Percentiles rank a stretch among this genome's conserved stretches.
Evolutionary conservation across 768 basidiomycete genomes (phyloP).

Genomic region (Termitomyces sp.): DNA sequence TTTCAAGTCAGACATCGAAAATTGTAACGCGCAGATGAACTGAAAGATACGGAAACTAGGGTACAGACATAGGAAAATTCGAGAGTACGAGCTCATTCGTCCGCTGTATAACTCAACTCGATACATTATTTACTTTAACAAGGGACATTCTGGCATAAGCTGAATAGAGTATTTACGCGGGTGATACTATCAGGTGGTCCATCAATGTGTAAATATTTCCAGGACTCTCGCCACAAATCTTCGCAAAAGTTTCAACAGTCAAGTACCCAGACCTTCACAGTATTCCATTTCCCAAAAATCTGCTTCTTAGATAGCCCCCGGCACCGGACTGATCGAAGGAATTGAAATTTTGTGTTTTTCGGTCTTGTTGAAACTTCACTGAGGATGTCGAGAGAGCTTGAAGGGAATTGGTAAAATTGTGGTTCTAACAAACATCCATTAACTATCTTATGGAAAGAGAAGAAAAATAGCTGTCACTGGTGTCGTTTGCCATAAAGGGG

Average conservation of each 20-base stretch:
- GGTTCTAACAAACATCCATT: not conserved
- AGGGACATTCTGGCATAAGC: not conserved
- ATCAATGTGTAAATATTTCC: not conserved
- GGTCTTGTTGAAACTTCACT: not conserved
- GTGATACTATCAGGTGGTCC: not conserved
- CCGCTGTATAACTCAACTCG: not conserved
- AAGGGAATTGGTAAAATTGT: constrained; percentile 1
- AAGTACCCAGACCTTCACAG: not conserved
- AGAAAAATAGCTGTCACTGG: not conserved
- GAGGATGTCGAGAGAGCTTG: not conserved
- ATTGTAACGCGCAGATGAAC: not conserved
- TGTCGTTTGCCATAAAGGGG: not conserved
- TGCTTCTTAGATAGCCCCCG: not conserved
- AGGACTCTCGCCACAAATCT: not conserved
- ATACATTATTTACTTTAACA: not conserved
- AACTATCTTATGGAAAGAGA: not conserved
- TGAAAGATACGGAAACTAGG: not conserved
- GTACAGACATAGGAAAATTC: not conserved
- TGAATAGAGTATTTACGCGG: not conserved
- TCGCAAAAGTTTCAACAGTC: not conserved
- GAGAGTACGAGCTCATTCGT: not conserved
- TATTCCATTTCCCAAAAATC: constrained; percentile 2
- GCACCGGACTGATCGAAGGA: not conserved
- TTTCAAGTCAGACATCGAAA: not conserved
- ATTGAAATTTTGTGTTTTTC: not conserved